These are phyloP conservation scores for Sapria himalayana DNA, from an alignment of 345 rosid genomes.

Conservation along the genomic window DNA sequence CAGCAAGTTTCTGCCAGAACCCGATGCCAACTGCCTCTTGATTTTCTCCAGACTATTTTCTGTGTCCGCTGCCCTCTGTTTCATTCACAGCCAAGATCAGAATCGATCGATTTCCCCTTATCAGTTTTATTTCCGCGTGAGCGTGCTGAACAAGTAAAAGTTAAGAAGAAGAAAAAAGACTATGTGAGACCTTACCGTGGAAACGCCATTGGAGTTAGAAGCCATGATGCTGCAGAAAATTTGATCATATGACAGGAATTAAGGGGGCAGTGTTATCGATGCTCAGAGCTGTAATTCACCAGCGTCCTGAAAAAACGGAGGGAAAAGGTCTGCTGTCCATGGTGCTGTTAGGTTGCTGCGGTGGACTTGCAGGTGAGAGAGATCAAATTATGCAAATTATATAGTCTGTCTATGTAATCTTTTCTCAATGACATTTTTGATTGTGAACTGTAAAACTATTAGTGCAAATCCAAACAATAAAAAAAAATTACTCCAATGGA, in stretches of 20 bases:
- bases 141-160: slow-evolving; percentile 1
- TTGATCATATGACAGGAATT: neutral
- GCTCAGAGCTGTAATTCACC: neutral
- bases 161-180: slow-evolving; percentile 4
- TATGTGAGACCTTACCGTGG: slow-evolving; percentile 30
- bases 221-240: slow-evolving; percentile 28
- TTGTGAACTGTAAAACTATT: too few relatives aligned
- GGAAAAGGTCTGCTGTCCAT: neutral
- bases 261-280: neutral
- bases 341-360: slow-evolving; percentile 20
- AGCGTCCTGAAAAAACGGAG: neutral
- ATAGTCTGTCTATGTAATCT: too few relatives aligned
- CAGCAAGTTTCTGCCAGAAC: slow-evolving; percentile 69
- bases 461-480: too few relatives aligned
- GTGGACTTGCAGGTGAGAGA: slow-evolving; percentile 17
- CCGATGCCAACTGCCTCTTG: slow-evolving; percentile 85
- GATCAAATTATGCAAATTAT: too few relatives aligned
- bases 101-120: neutral
- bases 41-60: slow-evolving; percentile 87
- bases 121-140: neutral
- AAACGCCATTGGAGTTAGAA: slow-evolving; percentile 70
- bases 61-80: slow-evolving; percentile 35
- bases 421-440: too few relatives aligned
- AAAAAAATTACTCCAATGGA: too few relatives aligned
- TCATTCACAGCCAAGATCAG: slow-evolving; percentile 3